Percentiles rank a stretch among this genome's conserved stretches.
Evolutionary conservation across 2,329 filamentous ascomycete genomes (phyloP).

Genomic region (Claviceps arundinis): DNA sequence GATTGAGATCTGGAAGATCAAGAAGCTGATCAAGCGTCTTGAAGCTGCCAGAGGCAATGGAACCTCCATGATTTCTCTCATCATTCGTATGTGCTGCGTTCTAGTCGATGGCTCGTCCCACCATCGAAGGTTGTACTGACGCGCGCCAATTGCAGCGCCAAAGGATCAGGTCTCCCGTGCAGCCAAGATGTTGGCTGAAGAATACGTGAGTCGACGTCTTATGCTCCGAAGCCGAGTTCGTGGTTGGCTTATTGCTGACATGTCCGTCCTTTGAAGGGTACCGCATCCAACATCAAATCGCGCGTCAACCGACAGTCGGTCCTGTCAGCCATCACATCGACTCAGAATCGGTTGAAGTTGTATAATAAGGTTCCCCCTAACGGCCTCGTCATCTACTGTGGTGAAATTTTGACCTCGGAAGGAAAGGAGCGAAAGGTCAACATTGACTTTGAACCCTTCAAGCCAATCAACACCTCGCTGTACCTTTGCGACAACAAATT

Average conservation of each 20-base stretch:
- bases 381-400: conserved; percentile 95
- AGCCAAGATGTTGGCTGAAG: conserved; percentile 99
- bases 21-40: conserved; percentile 98
- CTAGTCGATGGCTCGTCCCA: not conserved
- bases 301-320: conserved; percentile 98
- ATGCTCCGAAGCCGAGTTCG: not conserved
- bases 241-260: conserved; percentile 11
- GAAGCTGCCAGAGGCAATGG: conserved; percentile 96
- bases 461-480: conserved; percentile 98
- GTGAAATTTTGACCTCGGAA: conserved; percentile 98
- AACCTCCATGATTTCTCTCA: conserved; percentile 98
- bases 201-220: conserved; percentile 55
- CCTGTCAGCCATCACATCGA: conserved; percentile 94
- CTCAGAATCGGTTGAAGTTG: conserved; percentile 95
- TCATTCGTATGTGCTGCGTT: conserved; percentile 61
- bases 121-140: conserved; percentile 3
- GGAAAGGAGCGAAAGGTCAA: conserved; percentile 99
- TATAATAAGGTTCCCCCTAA: conserved; percentile 99
- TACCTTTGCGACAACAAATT: conserved; percentile 99
- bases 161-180: conserved; percentile 96
- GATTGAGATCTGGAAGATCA: conserved; percentile 91
- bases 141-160: conserved; percentile 46
- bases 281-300: conserved; percentile 98
- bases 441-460: conserved; percentile 99
- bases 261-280: conserved; percentile 49